These are phyloP conservation scores for Kondoa subrosea DNA, from an alignment of 768 basidiomycete species.

Conservation along the genomic window DNA sequence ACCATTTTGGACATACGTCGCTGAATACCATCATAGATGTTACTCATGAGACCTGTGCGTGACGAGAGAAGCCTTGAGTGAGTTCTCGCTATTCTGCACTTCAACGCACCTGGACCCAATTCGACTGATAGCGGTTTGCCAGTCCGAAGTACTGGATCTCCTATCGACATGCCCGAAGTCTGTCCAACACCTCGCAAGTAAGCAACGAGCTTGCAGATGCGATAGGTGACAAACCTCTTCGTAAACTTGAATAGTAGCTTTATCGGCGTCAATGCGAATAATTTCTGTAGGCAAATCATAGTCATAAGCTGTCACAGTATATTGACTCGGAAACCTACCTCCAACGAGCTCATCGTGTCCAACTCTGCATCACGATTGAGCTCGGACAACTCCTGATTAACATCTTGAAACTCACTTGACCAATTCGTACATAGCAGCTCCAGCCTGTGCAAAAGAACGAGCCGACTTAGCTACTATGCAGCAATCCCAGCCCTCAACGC, in stretches of 20 bases:
- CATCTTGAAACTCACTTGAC: constrained; percentile 33
- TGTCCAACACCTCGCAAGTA: neutral
- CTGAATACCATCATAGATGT: constrained; percentile 96
- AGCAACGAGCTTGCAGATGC: neutral
- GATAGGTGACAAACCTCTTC: constrained; percentile 55
- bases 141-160: constrained; percentile 91
- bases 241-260: constrained; percentile 96
- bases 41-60: constrained; percentile 77
- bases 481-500: neutral
- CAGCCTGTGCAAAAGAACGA: constrained; percentile 39
- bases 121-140: constrained; percentile 97
- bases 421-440: constrained; percentile 92
- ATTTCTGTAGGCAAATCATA: constrained; percentile 48
- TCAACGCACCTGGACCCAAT: constrained; percentile 68
- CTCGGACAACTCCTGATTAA: neutral
- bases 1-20: constrained; percentile 32
- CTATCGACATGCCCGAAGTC: constrained; percentile 82
- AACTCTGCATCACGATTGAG: constrained; percentile 45
- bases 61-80: neutral
- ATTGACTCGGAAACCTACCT: constrained; percentile 42
- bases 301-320: constrained; percentile 25
- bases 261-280: constrained; percentile 93
- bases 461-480: neutral
- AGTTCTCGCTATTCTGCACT: neutral
- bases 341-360: constrained; percentile 97